Percentiles rank a stretch among this genome's conserved stretches.
These are phyloP conservation scores for Pseudozyma tsukubaensis DNA, from an alignment of 1,284 basidiomycete genomes.

Conservation along the genomic window DNA sequence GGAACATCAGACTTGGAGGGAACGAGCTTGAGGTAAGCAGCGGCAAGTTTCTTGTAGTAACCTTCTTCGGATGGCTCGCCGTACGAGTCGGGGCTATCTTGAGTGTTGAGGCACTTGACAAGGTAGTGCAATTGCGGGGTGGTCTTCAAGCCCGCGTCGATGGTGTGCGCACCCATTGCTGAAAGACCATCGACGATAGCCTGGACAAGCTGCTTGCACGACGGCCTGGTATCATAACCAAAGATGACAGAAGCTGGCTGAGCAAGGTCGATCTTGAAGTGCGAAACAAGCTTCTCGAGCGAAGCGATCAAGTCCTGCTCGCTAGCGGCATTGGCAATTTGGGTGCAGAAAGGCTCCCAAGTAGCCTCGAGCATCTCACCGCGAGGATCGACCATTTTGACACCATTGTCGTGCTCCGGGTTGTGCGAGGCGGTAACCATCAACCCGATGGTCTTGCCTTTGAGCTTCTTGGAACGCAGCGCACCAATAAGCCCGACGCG, in stretches of 20 bases:
- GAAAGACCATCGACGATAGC: constrained; percentile 86
- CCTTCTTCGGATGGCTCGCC: constrained; percentile 86
- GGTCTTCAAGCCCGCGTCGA: constrained; percentile 80
- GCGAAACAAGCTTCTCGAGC: constrained; percentile 77
- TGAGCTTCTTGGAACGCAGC: constrained; percentile 87
- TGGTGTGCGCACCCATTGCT: constrained; percentile 72
- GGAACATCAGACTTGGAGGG: constrained; percentile 52
- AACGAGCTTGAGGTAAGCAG: constrained; percentile 86
- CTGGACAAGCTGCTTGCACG: constrained; percentile 82
- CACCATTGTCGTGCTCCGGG: constrained; percentile 96
- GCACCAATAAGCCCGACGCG: constrained; percentile 90
- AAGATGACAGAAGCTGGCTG: constrained; percentile 86
- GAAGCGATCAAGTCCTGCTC: constrained; percentile 79
- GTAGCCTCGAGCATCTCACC: constrained; percentile 99
- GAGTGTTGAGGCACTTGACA: constrained; percentile 88
- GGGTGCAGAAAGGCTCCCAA: constrained; percentile 91
- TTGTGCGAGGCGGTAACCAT: constrained; percentile 99
- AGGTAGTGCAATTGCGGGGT: constrained; percentile 97
- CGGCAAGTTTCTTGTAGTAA: constrained; percentile 87
- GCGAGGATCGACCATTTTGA: constrained; percentile 95
- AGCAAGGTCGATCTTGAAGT: constrained; percentile 80
- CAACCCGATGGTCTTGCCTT: constrained; percentile 91
- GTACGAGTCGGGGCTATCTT: constrained; percentile 77
- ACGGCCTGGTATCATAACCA: constrained; percentile 91
- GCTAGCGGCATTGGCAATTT: constrained; percentile 84